Percentiles rank a stretch among this genome's conserved stretches.
phyloP scores from a whole-genome alignment of 1,284 basidiomycete species.

The Marasmius oreades region DNA sequence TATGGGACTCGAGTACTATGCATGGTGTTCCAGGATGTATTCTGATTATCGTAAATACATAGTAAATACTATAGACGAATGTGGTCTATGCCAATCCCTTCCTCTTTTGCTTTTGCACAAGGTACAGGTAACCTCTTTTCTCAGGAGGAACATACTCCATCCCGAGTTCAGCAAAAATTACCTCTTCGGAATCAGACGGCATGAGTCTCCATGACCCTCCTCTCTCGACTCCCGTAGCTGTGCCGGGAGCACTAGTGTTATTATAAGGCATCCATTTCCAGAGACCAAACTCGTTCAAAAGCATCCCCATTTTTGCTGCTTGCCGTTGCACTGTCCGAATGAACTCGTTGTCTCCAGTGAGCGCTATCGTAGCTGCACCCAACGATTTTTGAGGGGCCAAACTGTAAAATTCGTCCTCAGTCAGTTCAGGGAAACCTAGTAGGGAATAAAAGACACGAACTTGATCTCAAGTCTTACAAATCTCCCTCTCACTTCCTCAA shows the following conservation, averaged over 20 bases:
- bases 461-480: conserved; percentile 39
- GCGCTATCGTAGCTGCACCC: conserved; percentile 44
- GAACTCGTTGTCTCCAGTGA: conserved; percentile 52
- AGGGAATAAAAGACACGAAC: conserved; percentile 28
- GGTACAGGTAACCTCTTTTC: conserved; percentile 32
- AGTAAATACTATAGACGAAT: too few species aligned
- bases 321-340: conserved; percentile 33
- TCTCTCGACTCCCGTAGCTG: too few species aligned
- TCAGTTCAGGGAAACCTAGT: not conserved
- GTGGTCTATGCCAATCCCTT: not conserved
- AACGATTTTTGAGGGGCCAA: conserved; percentile 45
- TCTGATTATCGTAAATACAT: too few species aligned
- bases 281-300: conserved; percentile 54
- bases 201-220: conserved; percentile 37
- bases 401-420: conserved; percentile 34
- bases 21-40: too few species aligned
- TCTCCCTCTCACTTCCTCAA: conserved; percentile 30
- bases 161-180: conserved; percentile 40
- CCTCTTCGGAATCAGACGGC: conserved; percentile 35
- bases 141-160: conserved; percentile 41
- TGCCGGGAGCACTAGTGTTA: too few species aligned
- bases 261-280: conserved; percentile 58
- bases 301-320: conserved; percentile 39
- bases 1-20: too few species aligned
- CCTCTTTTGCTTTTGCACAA: not conserved